Evolutionary conservation across 352 stramenopile species (phyloP), one percentile per base, ranked within the genome.

Genomic region (Globisporangium heterothallicum): DNA sequence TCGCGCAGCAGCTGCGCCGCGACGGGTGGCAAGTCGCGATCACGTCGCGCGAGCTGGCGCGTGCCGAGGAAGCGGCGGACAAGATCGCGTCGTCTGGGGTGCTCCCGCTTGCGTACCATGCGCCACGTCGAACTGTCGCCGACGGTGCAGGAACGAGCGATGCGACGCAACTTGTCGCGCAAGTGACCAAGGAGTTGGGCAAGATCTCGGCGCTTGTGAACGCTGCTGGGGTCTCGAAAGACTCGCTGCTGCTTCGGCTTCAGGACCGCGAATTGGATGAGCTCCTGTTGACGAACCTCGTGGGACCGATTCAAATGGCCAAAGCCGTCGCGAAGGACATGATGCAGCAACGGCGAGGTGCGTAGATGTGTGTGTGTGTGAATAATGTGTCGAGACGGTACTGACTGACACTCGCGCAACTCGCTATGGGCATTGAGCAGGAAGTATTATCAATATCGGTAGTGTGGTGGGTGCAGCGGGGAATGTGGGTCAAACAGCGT

Each of bases 381-480:
- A 14, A 8, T n/a, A 19, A 21, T 30, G 41, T n/a, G n/a, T n/a
- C n/a, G n/a, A n/a, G n/a, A n/a, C n/a, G n/a, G n/a, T n/a, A n/a
- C n/a, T n/a, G n/a, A 13, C 34, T 47, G 12, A 55, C 27, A 26
- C 7, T 32, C 0, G 27, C 1, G 2, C 30, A n/a, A 14, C 21
- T 35, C n/a, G n/a, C n/a, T n/a, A n/a, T n/a, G n/a, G 40, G 49
- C 14, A 13, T 24, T 27, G 1, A 16, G 29, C 46, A 72, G 78
- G 78, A 40, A 79, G 67, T 40, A 88, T 96, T 58, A 65, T 96
- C n/a, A 86, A 74, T 40, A 86, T 96, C 34, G 86, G 86, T 4
- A 93, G 80, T 53, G 79, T 94, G 35, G 84, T 96, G 6, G 85
- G 85, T 0, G 70, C 70, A 3, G 56, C 61, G 1, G 86, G 86